Percentiles rank a stretch among this genome's conserved stretches.
These are phyloP conservation scores for Suhomyces taliae DNA, from an alignment of 1,139 yeast species.

Conservation along the genomic window DNA sequence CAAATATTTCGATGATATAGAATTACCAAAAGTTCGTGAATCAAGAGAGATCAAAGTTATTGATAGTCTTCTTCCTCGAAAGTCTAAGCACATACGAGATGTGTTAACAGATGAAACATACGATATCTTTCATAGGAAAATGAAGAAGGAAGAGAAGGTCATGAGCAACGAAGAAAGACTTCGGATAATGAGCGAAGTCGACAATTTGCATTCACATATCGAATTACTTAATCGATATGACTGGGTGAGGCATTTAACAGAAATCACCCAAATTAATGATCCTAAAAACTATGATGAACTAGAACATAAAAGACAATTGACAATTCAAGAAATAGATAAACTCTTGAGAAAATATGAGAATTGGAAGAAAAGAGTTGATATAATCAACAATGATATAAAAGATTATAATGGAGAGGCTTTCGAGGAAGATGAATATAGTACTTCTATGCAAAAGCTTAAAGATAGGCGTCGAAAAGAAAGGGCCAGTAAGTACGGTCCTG, in stretches of 20 bases:
- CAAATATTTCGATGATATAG: slow-evolving; percentile 12
- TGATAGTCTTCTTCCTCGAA: slow-evolving; percentile 21
- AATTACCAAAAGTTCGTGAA: slow-evolving; percentile 7
- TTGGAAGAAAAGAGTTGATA: slow-evolving; percentile 39
- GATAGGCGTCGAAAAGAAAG: slow-evolving; percentile 22
- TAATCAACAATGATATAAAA: slow-evolving; percentile 28
- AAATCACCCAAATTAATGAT: slow-evolving; percentile 55
- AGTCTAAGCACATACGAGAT: slow-evolving; percentile 29
- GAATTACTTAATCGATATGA: slow-evolving; percentile 49
- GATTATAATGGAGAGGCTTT: slow-evolving; percentile 14
- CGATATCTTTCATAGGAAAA: slow-evolving; percentile 53
- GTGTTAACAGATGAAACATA: slow-evolving; percentile 48
- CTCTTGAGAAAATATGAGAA: slow-evolving; percentile 49
- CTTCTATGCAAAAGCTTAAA: slow-evolving; percentile 21
- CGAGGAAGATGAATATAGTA: slow-evolving; percentile 22
- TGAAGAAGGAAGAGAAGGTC: slow-evolving; percentile 66
- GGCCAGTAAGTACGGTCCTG: slow-evolving; percentile 23
- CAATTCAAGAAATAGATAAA: slow-evolving; percentile 50
- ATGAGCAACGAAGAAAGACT: slow-evolving; percentile 60
- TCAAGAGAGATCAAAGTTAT: slow-evolving; percentile 5
- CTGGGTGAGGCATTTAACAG: slow-evolving; percentile 55
- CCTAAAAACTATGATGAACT: slow-evolving; percentile 49
- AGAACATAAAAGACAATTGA: slow-evolving; percentile 47
- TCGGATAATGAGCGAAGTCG: slow-evolving; percentile 51
- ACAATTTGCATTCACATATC: slow-evolving; percentile 46